A percentile compares a stretch with the other conserved stretches of the same genome.
phyloP scores from a whole-genome alignment of 495 filamentous ascomycete species.

The Aspergillus baeticus region DNA sequence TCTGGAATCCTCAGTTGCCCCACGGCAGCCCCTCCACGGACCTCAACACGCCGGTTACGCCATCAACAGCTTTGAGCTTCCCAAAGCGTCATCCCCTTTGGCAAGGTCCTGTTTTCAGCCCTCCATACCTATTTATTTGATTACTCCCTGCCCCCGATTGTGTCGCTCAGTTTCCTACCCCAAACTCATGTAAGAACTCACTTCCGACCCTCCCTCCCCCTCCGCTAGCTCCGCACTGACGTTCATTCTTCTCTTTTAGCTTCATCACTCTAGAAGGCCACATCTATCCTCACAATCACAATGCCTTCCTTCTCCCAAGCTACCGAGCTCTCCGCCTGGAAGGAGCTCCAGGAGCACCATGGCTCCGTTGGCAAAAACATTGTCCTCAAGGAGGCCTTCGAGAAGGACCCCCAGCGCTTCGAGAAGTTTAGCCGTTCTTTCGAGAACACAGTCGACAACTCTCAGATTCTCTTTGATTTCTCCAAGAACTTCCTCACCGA shows the following conservation, averaged over 20 bases:
- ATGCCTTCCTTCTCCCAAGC: slow-evolving; percentile 70
- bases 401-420: slow-evolving; percentile 85
- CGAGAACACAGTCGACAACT: slow-evolving; percentile 70
- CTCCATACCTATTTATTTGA: slow-evolving; percentile 2
- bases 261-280: background rate
- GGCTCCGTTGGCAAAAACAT: slow-evolving; percentile 78
- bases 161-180: slow-evolving; percentile 5
- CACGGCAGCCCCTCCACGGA: slow-evolving; percentile 39
- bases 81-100: slow-evolving; percentile 18
- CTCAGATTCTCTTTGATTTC: slow-evolving; percentile 95
- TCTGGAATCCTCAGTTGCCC: slow-evolving; percentile 19
- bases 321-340: slow-evolving; percentile 79
- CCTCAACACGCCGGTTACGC: slow-evolving; percentile 44
- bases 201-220: background rate
- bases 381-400: slow-evolving; percentile 89
- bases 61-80: slow-evolving; percentile 21
- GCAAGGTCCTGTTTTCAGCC: slow-evolving; percentile 1
- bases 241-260: slow-evolving; percentile 15
- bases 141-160: background rate
- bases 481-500: slow-evolving; percentile 97
- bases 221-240: slow-evolving; percentile 37
- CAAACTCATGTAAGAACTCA: slow-evolving; percentile 12
- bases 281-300: slow-evolving; percentile 23
- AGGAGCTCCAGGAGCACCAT: slow-evolving; percentile 85
- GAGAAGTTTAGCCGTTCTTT: slow-evolving; percentile 85